These are phyloP conservation scores for Oidiodendron maius DNA, from an alignment of 495 filamentous ascomycete genomes.

Conservation along the genomic window DNA sequence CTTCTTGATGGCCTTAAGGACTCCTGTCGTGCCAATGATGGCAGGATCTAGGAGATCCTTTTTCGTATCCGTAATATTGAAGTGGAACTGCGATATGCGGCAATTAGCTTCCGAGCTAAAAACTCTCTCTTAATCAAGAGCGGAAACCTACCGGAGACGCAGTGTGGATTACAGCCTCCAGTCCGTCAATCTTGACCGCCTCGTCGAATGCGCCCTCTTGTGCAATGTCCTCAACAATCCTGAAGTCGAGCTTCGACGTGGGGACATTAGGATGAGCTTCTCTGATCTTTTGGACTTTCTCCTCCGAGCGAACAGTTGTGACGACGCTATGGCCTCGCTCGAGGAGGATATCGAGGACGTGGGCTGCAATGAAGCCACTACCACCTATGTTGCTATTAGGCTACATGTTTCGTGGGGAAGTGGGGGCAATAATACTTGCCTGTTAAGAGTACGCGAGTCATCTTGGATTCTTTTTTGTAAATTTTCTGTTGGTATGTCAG, in stretches of 20 bases:
- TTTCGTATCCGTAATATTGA: conserved; percentile 56
- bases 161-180: conserved; percentile 85
- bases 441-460: conserved; percentile 56
- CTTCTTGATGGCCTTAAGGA: conserved; percentile 70
- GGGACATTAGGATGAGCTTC: conserved; percentile 53
- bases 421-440: conserved; percentile 31
- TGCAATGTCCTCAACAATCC: conserved; percentile 81
- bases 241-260: conserved; percentile 63
- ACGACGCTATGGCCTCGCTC: conserved; percentile 60
- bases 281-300: conserved; percentile 72
- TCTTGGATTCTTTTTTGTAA: conserved; percentile 17
- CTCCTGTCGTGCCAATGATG: conserved; percentile 74
- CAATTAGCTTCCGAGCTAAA: background rate
- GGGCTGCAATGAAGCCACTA: conserved; percentile 71
- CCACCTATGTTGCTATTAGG: conserved; percentile 36
- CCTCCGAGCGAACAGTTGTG: conserved; percentile 74
- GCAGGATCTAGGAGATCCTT: conserved; percentile 83
- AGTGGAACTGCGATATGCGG: conserved; percentile 10
- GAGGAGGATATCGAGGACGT: conserved; percentile 56
- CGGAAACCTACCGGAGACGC: conserved; percentile 66
- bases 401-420: background rate
- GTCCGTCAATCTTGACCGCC: conserved; percentile 61
- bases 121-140: background rate
- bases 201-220: conserved; percentile 70
- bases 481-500: background rate